phyloP scores from a whole-genome alignment of 257 asterid genomes.

The Henckelia pumila region DNA sequence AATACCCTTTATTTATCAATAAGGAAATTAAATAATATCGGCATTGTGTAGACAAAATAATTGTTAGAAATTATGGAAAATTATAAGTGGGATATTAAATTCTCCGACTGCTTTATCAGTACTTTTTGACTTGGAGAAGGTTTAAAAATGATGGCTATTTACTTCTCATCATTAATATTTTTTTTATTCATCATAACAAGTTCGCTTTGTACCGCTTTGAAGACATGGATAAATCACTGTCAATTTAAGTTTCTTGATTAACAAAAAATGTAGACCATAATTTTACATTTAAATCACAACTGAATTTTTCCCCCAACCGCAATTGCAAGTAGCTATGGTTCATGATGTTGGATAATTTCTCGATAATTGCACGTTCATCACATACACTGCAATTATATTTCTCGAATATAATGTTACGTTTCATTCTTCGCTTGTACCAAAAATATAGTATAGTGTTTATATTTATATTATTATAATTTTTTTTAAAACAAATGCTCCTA shows the following conservation, averaged over 20 bases:
- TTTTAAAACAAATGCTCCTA: too few relatives aligned
- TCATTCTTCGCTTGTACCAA: too few relatives aligned
- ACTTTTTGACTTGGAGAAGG: conserved; percentile 24
- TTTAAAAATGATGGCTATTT: conserved; percentile 26
- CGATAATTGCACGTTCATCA: too few relatives aligned
- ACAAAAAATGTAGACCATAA: neutral
- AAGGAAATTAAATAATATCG: conserved; percentile 1
- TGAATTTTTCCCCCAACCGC: too few relatives aligned
- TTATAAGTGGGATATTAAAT: conserved; percentile 3
- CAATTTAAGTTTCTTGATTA: conserved; percentile 4
- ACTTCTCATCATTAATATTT: conserved; percentile 34
- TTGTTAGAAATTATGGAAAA: neutral
- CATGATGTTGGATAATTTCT: too few relatives aligned
- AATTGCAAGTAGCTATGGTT: too few relatives aligned
- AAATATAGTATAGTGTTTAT: too few relatives aligned
- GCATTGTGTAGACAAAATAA: neutral
- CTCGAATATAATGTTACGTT: too few relatives aligned
- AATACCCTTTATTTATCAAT: neutral
- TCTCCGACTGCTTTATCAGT: conserved; percentile 21
- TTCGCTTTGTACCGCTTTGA: too few relatives aligned
- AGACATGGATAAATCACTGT: conserved; percentile 10
- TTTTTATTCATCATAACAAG: conserved; percentile 9
- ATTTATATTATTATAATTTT: too few relatives aligned
- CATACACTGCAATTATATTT: too few relatives aligned
- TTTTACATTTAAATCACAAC: neutral